Percentiles rank a stretch among this genome's conserved stretches.
phyloP scores from a whole-genome alignment of 495 filamentous ascomycete genomes.

The Trichoderma gamsii region DNA sequence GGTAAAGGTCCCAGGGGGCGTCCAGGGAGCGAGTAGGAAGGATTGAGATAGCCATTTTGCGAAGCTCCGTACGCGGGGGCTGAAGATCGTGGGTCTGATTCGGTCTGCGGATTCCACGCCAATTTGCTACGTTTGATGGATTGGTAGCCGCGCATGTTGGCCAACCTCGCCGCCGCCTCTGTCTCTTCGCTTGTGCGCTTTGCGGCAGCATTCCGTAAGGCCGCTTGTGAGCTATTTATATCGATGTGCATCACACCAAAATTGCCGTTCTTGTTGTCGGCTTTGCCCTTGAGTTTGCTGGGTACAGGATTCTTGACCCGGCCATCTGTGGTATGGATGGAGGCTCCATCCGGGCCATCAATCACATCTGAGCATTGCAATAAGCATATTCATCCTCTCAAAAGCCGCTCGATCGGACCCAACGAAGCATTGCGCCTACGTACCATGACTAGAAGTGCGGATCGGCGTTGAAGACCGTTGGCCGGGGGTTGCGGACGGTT shows the following conservation, averaged over 20 bases:
- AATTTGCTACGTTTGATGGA: conserved; percentile 42
- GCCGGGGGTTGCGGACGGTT: background rate
- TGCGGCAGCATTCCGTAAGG: conserved; percentile 44
- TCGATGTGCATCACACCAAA: conserved; percentile 56
- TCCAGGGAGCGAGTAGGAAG: conserved; percentile 6
- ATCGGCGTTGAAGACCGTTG: background rate
- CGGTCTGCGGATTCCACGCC: conserved; percentile 27
- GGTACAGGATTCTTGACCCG: conserved; percentile 52
- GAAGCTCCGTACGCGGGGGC: conserved; percentile 1
- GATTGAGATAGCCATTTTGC: background rate
- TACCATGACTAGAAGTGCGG: conserved; percentile 12
- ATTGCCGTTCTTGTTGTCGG: conserved; percentile 51
- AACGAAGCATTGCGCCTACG: background rate
- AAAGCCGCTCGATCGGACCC: background rate
- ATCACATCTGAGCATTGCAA: conserved; percentile 22
- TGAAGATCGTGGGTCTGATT: conserved; percentile 13
- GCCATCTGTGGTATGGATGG: conserved; percentile 33
- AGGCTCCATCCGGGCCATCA: conserved; percentile 19
- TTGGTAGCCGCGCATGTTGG: conserved; percentile 45
- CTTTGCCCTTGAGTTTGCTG: conserved; percentile 52
- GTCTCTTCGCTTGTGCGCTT: conserved; percentile 54
- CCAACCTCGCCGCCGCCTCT: conserved; percentile 44
- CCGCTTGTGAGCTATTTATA: conserved; percentile 38
- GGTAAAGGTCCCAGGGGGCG: conserved; percentile 32
- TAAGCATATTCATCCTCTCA: background rate